Evolutionary conservation across 805 yeast species (phyloP).

Genomic region (Trichomonascus vanleenenianus): DNA sequence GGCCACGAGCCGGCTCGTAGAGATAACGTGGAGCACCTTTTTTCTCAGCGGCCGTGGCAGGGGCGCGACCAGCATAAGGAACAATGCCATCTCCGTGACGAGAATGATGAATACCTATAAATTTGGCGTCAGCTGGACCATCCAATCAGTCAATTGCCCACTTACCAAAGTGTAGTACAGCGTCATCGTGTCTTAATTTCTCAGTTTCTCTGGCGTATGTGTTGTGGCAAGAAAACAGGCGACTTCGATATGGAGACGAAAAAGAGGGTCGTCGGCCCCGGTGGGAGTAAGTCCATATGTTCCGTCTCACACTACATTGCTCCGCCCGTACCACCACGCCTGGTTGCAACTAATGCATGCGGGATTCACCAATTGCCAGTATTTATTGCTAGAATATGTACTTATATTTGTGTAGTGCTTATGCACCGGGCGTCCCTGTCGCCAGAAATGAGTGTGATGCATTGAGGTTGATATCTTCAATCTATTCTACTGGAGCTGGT

Average conservation of each 20-base stretch:
- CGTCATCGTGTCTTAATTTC: constrained; percentile 32
- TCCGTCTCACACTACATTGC: no score
- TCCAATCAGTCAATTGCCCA: background rate
- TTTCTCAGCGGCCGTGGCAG: constrained; percentile 69
- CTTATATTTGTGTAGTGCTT: no score
- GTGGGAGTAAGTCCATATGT: background rate
- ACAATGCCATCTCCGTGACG: constrained; percentile 67
- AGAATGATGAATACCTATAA: constrained; percentile 61
- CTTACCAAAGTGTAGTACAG: constrained; percentile 35
- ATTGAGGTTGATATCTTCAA: no score
- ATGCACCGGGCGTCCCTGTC: no score
- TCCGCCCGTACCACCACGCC: no score
- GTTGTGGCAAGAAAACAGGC: background rate
- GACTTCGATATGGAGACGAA: background rate
- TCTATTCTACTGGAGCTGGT: no score
- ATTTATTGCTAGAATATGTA: no score
- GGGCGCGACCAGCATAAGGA: constrained; percentile 77
- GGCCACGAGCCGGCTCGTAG: constrained; percentile 62
- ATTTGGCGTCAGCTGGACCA: background rate
- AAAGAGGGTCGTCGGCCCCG: background rate
- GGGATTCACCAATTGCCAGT: no score
- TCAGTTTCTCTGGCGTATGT: background rate
- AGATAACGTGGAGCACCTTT: constrained; percentile 52
- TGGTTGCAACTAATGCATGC: no score
- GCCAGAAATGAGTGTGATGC: no score